These are phyloP conservation scores for Venturia effusa DNA, from an alignment of 2,329 filamentous ascomycete species.

Conservation along the genomic window DNA sequence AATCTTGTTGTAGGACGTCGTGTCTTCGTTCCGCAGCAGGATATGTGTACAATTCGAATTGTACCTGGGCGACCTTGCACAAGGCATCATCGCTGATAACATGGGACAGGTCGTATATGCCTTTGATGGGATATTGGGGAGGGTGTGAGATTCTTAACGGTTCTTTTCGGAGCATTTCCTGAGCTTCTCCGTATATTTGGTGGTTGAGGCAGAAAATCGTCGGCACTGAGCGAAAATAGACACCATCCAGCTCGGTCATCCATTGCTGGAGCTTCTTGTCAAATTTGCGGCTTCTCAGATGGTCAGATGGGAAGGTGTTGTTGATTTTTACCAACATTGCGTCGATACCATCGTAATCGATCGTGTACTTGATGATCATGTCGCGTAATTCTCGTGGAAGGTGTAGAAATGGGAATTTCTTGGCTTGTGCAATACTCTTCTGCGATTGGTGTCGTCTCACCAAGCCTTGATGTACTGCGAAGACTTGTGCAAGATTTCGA, in stretches of 20 bases:
- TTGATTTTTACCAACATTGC: neutral
- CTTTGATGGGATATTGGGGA: neutral
- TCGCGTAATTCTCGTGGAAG: constrained; percentile 2
- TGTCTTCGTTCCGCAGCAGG: neutral
- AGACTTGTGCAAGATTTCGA: neutral
- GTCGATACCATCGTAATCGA: neutral
- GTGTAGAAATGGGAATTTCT: neutral
- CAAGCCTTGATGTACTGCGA: neutral
- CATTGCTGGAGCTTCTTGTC: neutral
- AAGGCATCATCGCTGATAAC: neutral
- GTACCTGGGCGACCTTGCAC: neutral
- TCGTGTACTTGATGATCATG: neutral
- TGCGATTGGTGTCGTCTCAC: neutral
- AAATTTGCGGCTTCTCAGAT: neutral
- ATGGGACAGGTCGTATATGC: neutral
- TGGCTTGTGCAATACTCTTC: neutral
- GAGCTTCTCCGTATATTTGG: neutral
- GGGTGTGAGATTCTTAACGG: neutral
- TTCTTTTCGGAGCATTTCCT: neutral
- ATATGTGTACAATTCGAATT: neutral
- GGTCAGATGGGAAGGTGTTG: neutral
- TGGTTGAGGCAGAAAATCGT: neutral
- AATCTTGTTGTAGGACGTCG: neutral
- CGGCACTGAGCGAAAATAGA: neutral
- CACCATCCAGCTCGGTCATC: neutral